Conservation (phyloP, 192 early-diverging fungal species). For the Coemansia asiatica region DNA sequence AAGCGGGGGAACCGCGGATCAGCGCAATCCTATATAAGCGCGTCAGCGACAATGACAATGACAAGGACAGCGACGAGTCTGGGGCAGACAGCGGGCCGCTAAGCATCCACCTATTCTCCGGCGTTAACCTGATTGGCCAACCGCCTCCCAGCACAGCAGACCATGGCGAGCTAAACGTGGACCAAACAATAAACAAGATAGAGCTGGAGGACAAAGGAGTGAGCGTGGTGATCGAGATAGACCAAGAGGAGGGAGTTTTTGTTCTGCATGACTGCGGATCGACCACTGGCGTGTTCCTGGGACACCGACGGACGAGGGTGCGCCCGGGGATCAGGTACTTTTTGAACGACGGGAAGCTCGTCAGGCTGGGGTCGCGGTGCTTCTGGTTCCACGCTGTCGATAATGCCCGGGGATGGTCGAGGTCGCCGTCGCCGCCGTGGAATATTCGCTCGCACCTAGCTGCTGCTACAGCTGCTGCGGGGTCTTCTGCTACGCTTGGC, state of each 20-base stretch:
- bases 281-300: conserved; percentile 18
- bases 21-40: background rate
- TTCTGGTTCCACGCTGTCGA: conserved; percentile 42
- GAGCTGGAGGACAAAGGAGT: background rate
- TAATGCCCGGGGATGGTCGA: background rate
- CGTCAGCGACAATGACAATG: background rate
- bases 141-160: background rate
- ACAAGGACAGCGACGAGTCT: background rate
- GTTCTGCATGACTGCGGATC: background rate
- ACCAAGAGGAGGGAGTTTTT: background rate
- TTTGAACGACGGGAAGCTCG: conserved; percentile 38
- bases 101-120: conserved; percentile 9
- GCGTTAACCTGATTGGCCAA: background rate
- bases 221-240: conserved; percentile 1
- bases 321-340: conserved; percentile 17
- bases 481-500: background rate
- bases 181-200: background rate
- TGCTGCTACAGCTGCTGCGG: background rate
- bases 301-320: conserved; percentile 16
- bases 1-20: background rate
- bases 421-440: conserved; percentile 46
- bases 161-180: background rate
- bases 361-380: conserved; percentile 20
- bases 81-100: conserved; percentile 4
- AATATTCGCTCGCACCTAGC: background rate